phyloP scores from a whole-genome alignment of 768 basidiomycete genomes.

The Mycena vulgaris region DNA sequence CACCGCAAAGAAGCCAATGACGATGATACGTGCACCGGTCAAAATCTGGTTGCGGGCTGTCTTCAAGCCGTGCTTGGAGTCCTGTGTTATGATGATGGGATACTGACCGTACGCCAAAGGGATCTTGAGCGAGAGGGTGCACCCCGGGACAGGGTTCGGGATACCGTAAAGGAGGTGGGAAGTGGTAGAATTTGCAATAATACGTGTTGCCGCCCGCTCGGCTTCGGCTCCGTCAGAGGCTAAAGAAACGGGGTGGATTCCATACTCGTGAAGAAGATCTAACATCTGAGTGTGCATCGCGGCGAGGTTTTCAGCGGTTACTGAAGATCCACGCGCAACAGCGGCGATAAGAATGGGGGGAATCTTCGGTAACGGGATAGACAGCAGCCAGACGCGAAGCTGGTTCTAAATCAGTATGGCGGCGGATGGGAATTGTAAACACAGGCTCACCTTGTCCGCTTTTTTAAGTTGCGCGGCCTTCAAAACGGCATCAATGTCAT shows the following conservation, averaged over 20 bases:
- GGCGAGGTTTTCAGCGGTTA: slow-evolving; percentile 40
- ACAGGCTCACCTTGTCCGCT: slow-evolving; percentile 36
- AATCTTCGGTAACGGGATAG: slow-evolving; percentile 38
- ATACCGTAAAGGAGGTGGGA: neutral
- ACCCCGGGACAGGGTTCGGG: slow-evolving; percentile 8
- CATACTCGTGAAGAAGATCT: slow-evolving; percentile 41
- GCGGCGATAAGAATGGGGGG: slow-evolving; percentile 54
- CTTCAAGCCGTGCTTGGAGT: slow-evolving; percentile 54
- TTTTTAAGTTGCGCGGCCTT: slow-evolving; percentile 21
- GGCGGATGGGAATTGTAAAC: no score
- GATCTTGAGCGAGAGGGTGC: slow-evolving; percentile 4
- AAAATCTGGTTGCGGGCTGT: slow-evolving; percentile 54
- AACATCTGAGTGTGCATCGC: slow-evolving; percentile 35
- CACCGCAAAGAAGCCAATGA: slow-evolving; percentile 40
- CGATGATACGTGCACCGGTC: slow-evolving; percentile 48
- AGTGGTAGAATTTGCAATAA: slow-evolving; percentile 25
- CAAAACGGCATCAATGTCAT: slow-evolving; percentile 33
- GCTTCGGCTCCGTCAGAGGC: slow-evolving; percentile 53
- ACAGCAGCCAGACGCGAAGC: slow-evolving; percentile 5
- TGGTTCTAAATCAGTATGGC: no score
- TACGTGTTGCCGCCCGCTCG: slow-evolving; percentile 46
- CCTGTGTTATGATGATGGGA: slow-evolving; percentile 50
- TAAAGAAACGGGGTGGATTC: slow-evolving; percentile 49
- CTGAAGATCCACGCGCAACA: no score
- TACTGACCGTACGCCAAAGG: slow-evolving; percentile 36